Percentiles rank a stretch among this genome's conserved stretches.
phyloP scores from a whole-genome alignment of 2,329 filamentous ascomycete genomes.

The Cordyceps cicadae region DNA sequence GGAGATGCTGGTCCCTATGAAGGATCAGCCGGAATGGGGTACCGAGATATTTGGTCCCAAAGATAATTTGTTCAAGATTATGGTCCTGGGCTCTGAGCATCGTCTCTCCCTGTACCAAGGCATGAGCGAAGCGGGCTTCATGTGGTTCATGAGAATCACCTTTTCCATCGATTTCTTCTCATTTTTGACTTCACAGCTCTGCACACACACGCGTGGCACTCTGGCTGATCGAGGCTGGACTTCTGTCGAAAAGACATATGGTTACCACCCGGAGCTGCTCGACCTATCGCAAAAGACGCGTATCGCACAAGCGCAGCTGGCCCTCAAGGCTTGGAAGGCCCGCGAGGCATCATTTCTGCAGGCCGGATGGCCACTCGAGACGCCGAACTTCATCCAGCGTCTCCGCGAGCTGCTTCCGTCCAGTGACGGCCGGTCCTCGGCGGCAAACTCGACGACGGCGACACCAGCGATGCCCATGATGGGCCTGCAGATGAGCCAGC shows the following conservation, averaged over 20 bases:
- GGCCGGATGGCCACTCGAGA: conserved; percentile 29
- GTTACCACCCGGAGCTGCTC: conserved; percentile 41
- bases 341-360: conserved; percentile 35
- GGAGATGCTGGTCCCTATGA: conserved; percentile 38
- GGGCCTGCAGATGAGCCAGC: conserved; percentile 6
- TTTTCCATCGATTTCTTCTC: conserved; percentile 50
- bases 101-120: conserved; percentile 36
- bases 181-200: conserved; percentile 47
- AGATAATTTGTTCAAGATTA: conserved; percentile 49
- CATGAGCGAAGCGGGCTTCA: conserved; percentile 38
- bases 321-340: conserved; percentile 45
- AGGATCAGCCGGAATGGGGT: conserved; percentile 39
- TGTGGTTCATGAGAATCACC: conserved; percentile 47
- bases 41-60: conserved; percentile 40
- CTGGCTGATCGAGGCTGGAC: conserved; percentile 48
- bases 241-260: conserved; percentile 38
- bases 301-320: conserved; percentile 36
- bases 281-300: conserved; percentile 40
- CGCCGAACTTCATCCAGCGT: conserved; percentile 37
- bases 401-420: conserved; percentile 35
- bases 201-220: conserved; percentile 37
- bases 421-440: conserved; percentile 6
- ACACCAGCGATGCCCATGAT: conserved; percentile 8
- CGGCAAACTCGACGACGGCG: background rate
- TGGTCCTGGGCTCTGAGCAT: conserved; percentile 41